Percentiles rank a stretch among this genome's conserved stretches.
Evolutionary conservation across 2,329 filamentous ascomycete species (phyloP).

Genomic region (Tolypocladium ophioglossoides): DNA sequence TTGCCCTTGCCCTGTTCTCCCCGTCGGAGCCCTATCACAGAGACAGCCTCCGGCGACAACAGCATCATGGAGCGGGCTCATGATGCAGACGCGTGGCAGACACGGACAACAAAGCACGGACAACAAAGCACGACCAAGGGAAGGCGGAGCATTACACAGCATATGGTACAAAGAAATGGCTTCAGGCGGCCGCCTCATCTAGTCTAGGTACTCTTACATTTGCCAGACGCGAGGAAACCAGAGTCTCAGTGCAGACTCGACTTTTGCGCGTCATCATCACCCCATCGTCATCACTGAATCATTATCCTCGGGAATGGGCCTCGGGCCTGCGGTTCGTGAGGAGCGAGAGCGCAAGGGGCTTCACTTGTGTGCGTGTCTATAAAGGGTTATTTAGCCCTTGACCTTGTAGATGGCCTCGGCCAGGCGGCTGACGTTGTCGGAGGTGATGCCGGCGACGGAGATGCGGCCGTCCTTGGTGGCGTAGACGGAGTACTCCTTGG

Average conservation of each 20-base stretch:
- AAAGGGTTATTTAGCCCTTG: constrained; percentile 43
- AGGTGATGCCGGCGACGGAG: constrained; percentile 76
- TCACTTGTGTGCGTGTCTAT: not conserved
- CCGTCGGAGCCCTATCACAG: too few relatives aligned
- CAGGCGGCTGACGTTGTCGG: constrained; percentile 66
- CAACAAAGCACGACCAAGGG: too few relatives aligned
- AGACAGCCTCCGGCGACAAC: too few relatives aligned
- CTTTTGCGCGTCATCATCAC: not conserved
- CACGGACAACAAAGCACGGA: not conserved
- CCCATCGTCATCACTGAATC: not conserved
- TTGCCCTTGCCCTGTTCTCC: too few relatives aligned
- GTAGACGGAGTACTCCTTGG: constrained; percentile 95
- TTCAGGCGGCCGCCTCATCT: constrained; percentile 1
- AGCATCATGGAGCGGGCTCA: too few relatives aligned
- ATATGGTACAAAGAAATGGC: not conserved
- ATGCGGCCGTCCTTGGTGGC: constrained; percentile 89
- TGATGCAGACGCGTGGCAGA: not conserved
- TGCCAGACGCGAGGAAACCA: not conserved
- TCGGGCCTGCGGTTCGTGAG: not conserved
- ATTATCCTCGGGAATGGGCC: not conserved
- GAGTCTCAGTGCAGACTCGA: not conserved
- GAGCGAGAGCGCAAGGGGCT: not conserved
- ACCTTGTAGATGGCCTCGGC: constrained; percentile 80
- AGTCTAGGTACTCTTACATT: constrained; percentile 7
- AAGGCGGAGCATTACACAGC: not conserved